Percentiles rank a stretch among this genome's conserved stretches.
phyloP scores from a whole-genome alignment of 495 filamentous ascomycete genomes.

The Xylaria palmicola region DNA sequence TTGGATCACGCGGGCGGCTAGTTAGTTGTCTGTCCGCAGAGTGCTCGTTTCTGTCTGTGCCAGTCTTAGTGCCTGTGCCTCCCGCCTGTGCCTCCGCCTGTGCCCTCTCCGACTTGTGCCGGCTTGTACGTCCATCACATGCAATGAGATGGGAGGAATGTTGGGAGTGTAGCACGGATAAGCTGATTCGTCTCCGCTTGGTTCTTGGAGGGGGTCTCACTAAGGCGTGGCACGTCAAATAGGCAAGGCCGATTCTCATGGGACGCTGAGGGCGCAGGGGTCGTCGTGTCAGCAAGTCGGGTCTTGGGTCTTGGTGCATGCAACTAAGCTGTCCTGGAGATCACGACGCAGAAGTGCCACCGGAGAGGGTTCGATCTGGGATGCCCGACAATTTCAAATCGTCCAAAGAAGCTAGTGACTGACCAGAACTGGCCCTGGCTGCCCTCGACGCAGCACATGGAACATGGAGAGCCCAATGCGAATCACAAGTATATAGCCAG shows the following conservation, averaged over 20 bases:
- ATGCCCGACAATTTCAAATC: constrained; percentile 12
- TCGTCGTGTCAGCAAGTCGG: constrained; percentile 11
- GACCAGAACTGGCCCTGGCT: too few relatives aligned
- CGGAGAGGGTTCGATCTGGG: background rate
- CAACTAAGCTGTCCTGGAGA: constrained; percentile 12
- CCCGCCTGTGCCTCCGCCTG: too few relatives aligned
- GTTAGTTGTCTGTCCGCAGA: too few relatives aligned
- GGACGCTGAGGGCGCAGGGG: background rate
- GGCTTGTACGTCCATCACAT: background rate
- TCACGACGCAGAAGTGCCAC: background rate
- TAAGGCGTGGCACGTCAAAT: constrained; percentile 5
- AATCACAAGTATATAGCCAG: background rate
- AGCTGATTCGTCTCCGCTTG: constrained; percentile 2
- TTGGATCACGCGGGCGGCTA: too few relatives aligned
- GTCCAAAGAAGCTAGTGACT: background rate
- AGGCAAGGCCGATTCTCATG: constrained; percentile 12
- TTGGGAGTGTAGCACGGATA: background rate
- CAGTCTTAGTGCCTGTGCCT: too few relatives aligned
- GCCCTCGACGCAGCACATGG: too few relatives aligned
- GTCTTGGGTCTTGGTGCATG: constrained; percentile 12
- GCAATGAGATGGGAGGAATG: background rate
- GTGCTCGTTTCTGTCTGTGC: too few relatives aligned
- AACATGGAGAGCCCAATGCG: background rate
- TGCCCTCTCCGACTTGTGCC: background rate
- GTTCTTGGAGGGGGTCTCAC: background rate